These are phyloP conservation scores for Mucor lusitanicus DNA, from an alignment of 371 early-diverging fungal genomes.

Conservation along the genomic window DNA sequence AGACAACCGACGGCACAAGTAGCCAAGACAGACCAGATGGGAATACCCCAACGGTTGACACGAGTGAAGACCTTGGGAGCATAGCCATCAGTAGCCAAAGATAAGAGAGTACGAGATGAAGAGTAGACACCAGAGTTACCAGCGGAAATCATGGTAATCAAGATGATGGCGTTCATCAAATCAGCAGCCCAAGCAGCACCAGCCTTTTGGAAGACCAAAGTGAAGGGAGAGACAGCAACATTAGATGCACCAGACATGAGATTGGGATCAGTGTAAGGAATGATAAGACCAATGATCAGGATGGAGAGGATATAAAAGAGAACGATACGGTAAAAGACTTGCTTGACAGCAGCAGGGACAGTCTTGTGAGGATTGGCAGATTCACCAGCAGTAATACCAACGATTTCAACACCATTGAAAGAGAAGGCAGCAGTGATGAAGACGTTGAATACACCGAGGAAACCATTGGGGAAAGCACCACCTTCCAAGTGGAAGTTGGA, in stretches of 20 bases:
- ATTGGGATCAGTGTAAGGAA: constrained; percentile 63
- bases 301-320: constrained; percentile 76
- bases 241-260: constrained; percentile 50
- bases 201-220: constrained; percentile 69
- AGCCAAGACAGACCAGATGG: constrained; percentile 58
- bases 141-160: constrained; percentile 75
- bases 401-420: constrained; percentile 83
- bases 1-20: constrained; percentile 65
- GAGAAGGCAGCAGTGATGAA: constrained; percentile 84
- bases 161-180: constrained; percentile 80
- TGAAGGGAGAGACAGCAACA: constrained; percentile 70
- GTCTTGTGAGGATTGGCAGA: constrained; percentile 70
- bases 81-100: constrained; percentile 68
- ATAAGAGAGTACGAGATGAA: constrained; percentile 71
- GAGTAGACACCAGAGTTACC: constrained; percentile 82
- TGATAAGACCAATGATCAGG: constrained; percentile 71
- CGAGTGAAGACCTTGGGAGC: constrained; percentile 67
- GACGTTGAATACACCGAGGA: constrained; percentile 67
- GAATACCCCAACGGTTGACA: constrained; percentile 67
- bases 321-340: constrained; percentile 76
- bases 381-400: constrained; percentile 79
- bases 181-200: constrained; percentile 71
- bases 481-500: constrained; percentile 69
- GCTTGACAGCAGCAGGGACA: constrained; percentile 74
- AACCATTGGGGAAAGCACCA: constrained; percentile 77